Base-by-base conservation (phyloP, 345 rosid species). In the Adansonia digitata region DNA sequence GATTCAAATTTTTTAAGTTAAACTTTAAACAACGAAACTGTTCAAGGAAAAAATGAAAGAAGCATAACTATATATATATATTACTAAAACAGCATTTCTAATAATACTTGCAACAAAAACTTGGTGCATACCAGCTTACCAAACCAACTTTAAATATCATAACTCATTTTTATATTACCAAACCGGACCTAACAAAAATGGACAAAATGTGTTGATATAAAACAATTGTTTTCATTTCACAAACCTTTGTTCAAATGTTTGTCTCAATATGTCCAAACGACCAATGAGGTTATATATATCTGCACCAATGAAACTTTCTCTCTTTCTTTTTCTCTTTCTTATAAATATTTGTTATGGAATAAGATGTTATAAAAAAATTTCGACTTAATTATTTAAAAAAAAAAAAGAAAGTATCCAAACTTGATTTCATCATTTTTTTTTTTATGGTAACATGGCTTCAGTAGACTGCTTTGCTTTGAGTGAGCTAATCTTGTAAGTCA, bases 261-360 rank as follows among this genome's bases (percentile, higher is more conserved):
- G 31, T 77, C 79, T 34, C 57, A 7, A 77, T 52, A 40, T 27
- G 65, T 26, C 71, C 74, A 71, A 61, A 37, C 29, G 2, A 31
- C 45, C 22, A 52, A 71, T 63, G 43, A 46, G 39, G 1, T 48
- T 31, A 31, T 31, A 31, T 31, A 31, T 31, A 31, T 31, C 1
- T 31, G 3, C n/a, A 27, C 37, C 9, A 59, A 27, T 59, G 37
- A 3, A 59, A 59, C 64, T 59, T 3, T 53, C 53, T 7, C 55
- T 42, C 59, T 71, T 31, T 35, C 55, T 80, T 60, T 82, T 82
- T 75, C 14, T 37, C 18, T 82, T 79, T 72, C 43, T 29, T n/a
- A 74, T 48, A 20, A n/a, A n/a, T n/a, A n/a, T n/a, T n/a, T n/a
- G n/a, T n/a, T 82, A 78, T 76, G 69, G 70, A 64, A 82, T 12